Evolutionary conservation across 2,329 filamentous ascomycete genomes (phyloP), one percentile per base, ranked within the genome.

Genomic region (Calonectria henricotiae): DNA sequence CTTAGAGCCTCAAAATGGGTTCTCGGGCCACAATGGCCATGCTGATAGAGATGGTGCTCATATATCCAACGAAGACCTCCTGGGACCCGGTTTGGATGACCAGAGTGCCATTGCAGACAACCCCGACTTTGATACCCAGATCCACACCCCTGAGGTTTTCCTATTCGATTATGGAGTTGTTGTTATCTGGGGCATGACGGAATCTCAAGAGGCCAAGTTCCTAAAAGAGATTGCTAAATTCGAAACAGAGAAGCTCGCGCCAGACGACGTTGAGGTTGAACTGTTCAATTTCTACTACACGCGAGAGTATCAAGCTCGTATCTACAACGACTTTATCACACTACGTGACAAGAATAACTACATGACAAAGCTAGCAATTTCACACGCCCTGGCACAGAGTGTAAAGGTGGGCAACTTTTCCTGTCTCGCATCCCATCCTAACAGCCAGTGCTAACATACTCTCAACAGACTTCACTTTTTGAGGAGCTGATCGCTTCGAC

Each of bases 211-310:
- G 84, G 92, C 94, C 74, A 90, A 93, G 44, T 98, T 99, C 79
- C 86, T 99, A 17, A 96, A 96, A 76, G 96, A 99, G 78, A 93
- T 99, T 71, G 90, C 94, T 67, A 98, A 96, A 79, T 99, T 98
- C 76, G 96, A 98, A 82, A 89, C 91, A 46, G 96, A 98, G 80
- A 98, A 98, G 82, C 88, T 98, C 60, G 91, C 91, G 30, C 90
- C 92, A 12, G 95, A 97, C 79, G 94, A 98, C 76, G 92, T 98
- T 35, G 96, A 99, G 84, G 94, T 95, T 55, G 96, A 99, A 82
- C 94, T 96, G 79, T 99, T 99, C 88, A 99, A 99, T 82, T 99
- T 98, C 82, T 99, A 99, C 86, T 98, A 99, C 85, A 98, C 96
- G 3, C 90, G 93, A 78, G 96, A 98, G 80, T 99, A 99, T 81